Conservation (phyloP, 169 alveolate genomes). For the Cryptosporidium viatorum region DNA sequence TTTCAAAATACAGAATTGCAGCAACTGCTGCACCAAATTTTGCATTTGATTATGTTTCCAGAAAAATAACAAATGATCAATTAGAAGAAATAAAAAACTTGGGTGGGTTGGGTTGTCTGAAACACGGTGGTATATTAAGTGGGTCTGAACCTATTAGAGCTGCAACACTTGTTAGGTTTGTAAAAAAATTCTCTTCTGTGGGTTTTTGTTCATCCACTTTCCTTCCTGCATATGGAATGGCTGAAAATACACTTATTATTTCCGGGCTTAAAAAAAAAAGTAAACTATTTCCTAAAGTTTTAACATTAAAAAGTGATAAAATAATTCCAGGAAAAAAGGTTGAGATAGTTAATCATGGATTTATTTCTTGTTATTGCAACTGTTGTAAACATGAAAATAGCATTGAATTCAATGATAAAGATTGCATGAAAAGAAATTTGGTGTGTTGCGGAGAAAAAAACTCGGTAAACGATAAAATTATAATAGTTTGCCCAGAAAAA, state of each 20-base stretch:
- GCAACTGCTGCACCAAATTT: constrained; percentile 79
- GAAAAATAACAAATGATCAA: constrained; percentile 56
- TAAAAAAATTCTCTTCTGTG: constrained; percentile 70
- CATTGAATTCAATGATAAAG: neutral
- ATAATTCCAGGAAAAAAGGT: neutral
- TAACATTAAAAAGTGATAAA: constrained; percentile 28
- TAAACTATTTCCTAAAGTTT: constrained; percentile 26
- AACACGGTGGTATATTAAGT: constrained; percentile 69
- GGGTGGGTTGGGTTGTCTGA: constrained; percentile 60
- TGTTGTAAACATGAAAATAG: neutral
- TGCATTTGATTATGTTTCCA: constrained; percentile 73
- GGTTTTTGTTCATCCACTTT: constrained; percentile 77
- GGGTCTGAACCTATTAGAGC: constrained; percentile 78
- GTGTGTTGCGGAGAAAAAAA: constrained; percentile 38
- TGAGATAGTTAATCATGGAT: constrained; percentile 4
- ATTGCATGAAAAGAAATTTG: constrained; percentile 4
- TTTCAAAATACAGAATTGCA: constrained; percentile 50
- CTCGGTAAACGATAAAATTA: constrained; percentile 37
- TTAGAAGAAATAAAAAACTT: constrained; percentile 3
- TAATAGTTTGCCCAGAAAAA: constrained; percentile 72
- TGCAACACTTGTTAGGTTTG: constrained; percentile 61
- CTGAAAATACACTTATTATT: constrained; percentile 79
- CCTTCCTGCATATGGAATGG: constrained; percentile 82
- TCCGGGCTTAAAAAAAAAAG: constrained; percentile 63
- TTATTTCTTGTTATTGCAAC: constrained; percentile 45